These are phyloP conservation scores for Penicillium concentricum DNA, from an alignment of 2,329 filamentous ascomycete genomes.

Conservation along the genomic window DNA sequence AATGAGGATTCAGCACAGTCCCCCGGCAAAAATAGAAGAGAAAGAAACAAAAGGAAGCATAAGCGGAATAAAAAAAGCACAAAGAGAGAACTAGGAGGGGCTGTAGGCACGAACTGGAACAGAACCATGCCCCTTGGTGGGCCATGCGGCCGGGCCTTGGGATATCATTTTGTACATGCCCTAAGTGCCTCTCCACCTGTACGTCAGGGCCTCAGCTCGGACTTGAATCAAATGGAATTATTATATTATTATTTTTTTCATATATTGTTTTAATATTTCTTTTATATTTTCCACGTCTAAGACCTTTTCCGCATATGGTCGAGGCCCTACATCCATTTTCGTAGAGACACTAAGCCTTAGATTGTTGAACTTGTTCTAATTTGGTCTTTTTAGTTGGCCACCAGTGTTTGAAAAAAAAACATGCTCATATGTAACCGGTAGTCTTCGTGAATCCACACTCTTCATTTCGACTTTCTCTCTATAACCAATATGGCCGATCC, in stretches of 20 bases:
- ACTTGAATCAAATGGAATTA: conserved; percentile 6
- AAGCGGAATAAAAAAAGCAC: conserved; percentile 16
- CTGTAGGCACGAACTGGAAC: conserved; percentile 5
- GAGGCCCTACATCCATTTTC: conserved; percentile 21
- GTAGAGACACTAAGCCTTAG: conserved; percentile 3
- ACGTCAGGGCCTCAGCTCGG: conserved; percentile 8
- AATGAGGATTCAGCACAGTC: conserved; percentile 13
- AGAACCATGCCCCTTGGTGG: conserved; percentile 22
- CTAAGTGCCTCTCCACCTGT: conserved; percentile 14
- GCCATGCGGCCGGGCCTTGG: conserved; percentile 20
- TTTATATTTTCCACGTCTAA: conserved; percentile 8
- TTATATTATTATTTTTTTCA: not conserved
- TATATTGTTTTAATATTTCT: not conserved
- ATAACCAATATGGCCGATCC: conserved; percentile 19
- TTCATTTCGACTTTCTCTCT: conserved; percentile 8
- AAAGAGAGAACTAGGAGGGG: conserved; percentile 7
- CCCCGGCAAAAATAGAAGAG: conserved; percentile 21
- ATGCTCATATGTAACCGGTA: conserved; percentile 9
- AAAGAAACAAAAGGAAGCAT: conserved; percentile 11
- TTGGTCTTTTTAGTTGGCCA: not conserved
- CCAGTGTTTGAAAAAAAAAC: not conserved
- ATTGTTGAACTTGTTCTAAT: not conserved
- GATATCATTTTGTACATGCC: conserved; percentile 6
- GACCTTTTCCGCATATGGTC: conserved; percentile 17
- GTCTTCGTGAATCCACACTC: conserved; percentile 11